A percentile compares a stretch with the other conserved stretches of the same genome.
These are phyloP conservation scores for Dalechampia spathulata DNA, from an alignment of 441 rosid genomes.

Conservation along the genomic window DNA sequence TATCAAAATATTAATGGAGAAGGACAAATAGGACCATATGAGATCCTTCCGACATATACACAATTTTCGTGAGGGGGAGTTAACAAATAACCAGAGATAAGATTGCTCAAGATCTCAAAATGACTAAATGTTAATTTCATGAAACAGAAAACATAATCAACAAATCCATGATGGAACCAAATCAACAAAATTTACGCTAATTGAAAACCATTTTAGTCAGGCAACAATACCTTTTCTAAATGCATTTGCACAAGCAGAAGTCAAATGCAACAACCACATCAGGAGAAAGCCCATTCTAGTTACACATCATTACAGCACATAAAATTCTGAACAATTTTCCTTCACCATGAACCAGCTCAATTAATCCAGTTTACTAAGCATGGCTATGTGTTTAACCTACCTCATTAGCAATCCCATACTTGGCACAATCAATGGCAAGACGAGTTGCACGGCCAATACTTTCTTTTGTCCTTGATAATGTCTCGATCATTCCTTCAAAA, in stretches of 20 bases:
- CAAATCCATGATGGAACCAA: not conserved
- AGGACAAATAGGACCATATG: too few species aligned
- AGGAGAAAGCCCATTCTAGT: too few species aligned
- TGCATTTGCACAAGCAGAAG: not conserved
- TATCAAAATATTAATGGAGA: too few species aligned
- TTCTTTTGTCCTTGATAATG: slow-evolving; percentile 95
- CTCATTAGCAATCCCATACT: slow-evolving; percentile 95
- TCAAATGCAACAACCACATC: not conserved
- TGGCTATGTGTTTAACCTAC: slow-evolving; percentile 27
- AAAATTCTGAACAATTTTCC: not conserved
- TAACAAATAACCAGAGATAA: too few species aligned
- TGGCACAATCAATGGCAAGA: slow-evolving; percentile 98
- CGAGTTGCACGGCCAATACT: slow-evolving; percentile 99
- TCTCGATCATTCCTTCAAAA: slow-evolving; percentile 99
- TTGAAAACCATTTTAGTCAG: not conserved
- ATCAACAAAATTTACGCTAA: not conserved
- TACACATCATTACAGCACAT: not conserved
- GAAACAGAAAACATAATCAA: not conserved
- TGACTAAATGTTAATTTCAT: too few species aligned
- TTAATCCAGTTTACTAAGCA: not conserved
- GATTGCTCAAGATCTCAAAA: too few species aligned
- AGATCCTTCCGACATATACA: too few species aligned
- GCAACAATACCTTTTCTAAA: not conserved
- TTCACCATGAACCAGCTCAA: not conserved
- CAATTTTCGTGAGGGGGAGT: too few species aligned